phyloP scores from a whole-genome alignment of 2,329 filamentous ascomycete species.

The Aotearoamyces nothofagi region DNA sequence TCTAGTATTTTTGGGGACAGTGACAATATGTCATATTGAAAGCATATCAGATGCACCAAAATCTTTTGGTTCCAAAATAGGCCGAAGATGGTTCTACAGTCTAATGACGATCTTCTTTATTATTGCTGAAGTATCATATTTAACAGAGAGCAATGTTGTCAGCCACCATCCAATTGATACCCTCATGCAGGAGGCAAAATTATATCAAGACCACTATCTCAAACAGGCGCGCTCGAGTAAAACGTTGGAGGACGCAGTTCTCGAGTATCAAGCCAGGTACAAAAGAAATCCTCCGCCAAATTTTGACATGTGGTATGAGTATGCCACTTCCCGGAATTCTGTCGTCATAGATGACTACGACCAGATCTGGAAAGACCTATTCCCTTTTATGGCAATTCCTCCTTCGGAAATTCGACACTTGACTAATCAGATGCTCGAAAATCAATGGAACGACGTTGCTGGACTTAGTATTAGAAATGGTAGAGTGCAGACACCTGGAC shows the following conservation, averaged over 20 bases:
- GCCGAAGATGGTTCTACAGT: no score
- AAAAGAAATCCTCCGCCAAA: constrained; percentile 9
- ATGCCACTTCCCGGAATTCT: constrained; percentile 15
- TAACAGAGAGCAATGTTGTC: no score
- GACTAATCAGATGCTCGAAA: constrained; percentile 6
- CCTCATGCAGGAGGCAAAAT: constrained; percentile 5
- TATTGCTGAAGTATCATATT: no score
- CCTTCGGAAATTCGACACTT: constrained; percentile 12
- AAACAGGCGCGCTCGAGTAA: constrained; percentile 7
- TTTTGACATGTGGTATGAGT: constrained; percentile 18
- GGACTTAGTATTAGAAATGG: constrained; percentile 20
- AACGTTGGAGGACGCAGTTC: constrained; percentile 7
- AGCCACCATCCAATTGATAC: constrained; percentile 6
- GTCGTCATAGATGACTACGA: constrained; percentile 19
- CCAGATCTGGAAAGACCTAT: constrained; percentile 17
- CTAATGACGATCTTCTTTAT: no score
- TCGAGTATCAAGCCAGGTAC: constrained; percentile 9
- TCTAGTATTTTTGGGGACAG: no score
- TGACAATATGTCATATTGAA: no score
- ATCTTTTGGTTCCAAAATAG: no score
- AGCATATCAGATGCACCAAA: no score
- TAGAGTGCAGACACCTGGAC: constrained; percentile 16
- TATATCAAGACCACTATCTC: constrained; percentile 4
- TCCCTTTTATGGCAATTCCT: constrained; percentile 18
- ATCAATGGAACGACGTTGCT: constrained; percentile 15